Evolutionary conservation across 306 rosid species (phyloP), one percentile per base, ranked within the genome.

Genomic region (Gillenia trifoliata): DNA sequence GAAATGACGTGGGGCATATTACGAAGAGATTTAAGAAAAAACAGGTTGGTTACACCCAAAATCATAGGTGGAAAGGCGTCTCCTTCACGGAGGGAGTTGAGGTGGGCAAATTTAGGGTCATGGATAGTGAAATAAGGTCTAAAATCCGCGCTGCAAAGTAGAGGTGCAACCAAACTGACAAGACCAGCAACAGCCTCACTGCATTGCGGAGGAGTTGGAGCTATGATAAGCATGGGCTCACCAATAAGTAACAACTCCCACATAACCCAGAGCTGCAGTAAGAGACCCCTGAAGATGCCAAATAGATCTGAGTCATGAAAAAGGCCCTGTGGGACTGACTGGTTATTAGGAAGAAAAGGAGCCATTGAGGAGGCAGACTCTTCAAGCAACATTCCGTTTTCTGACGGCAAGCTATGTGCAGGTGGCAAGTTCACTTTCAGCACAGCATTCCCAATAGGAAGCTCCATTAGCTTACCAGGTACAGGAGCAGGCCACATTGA

Each of bases 51-150:
- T 62, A 93, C 98, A 41, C 98, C 98, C 85, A 93, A 84, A 65
- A 93, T 80, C 86, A 91, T 77, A 5, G 96, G 85, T 30, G 98
- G 98, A 64, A 93, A 93, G 15, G 81, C 34, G 62, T 86, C 90
- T 34, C 92, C 96, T 73, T 89, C 93, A 71, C 66, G 86, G 79
- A 91, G 87, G 41, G 92, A 75, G 83, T 93, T 93, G 67, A 93
- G 83, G 75, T 40, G 83, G 15, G 92, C 88, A 83, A 93, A 93
- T 15, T 80, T 89, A 22, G 93, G 97, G 74, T 86, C 95, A 57
- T 93, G 97, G 76, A 93, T 93, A 68, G 98, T 93, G 85, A 93
- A 93, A 84, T 93, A 93, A 63, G 98, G 98, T 78, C 98, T 82
- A 77, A 91, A 93, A 73, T 91, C 98, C 67, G 91, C 90, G 82